Conservation (phyloP, 2,329 filamentous ascomycete genomes). For the Arthroderma uncinatum region DNA sequence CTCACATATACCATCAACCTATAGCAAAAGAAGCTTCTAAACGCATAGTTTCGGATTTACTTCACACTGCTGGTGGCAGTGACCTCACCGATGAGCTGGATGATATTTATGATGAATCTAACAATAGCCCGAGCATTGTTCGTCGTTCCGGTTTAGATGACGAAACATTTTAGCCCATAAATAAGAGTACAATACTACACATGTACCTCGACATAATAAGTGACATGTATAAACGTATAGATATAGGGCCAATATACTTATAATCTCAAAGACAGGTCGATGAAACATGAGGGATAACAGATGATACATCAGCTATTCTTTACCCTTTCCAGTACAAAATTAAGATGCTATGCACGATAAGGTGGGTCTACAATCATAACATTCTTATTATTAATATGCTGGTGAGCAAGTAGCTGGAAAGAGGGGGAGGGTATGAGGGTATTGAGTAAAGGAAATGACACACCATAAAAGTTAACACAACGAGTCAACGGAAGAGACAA, state of each 20-base stretch:
- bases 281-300: background rate
- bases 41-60: conserved; percentile 39
- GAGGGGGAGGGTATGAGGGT: background rate
- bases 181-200: background rate
- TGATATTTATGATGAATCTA: conserved; percentile 24
- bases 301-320: background rate
- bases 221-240: background rate
- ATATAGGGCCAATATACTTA: too few relatives aligned
- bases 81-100: conserved; percentile 23
- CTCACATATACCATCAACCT: background rate
- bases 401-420: background rate
- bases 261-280: background rate
- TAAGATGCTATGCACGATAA: background rate
- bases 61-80: conserved; percentile 32
- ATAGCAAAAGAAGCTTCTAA: conserved; percentile 41
- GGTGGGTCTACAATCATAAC: background rate
- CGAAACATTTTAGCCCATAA: conserved; percentile 31
- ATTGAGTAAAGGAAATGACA: background rate
- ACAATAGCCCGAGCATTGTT: conserved; percentile 38
- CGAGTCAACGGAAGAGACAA: background rate
- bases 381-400: background rate
- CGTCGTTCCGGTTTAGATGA: conserved; percentile 34
- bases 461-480: background rate
- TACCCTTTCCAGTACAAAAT: background rate
- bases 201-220: background rate